Evolutionary conservation across 495 filamentous ascomycete species (phyloP), one percentile per base, ranked within the genome.

Genomic region (Aspergillus taichungensis): DNA sequence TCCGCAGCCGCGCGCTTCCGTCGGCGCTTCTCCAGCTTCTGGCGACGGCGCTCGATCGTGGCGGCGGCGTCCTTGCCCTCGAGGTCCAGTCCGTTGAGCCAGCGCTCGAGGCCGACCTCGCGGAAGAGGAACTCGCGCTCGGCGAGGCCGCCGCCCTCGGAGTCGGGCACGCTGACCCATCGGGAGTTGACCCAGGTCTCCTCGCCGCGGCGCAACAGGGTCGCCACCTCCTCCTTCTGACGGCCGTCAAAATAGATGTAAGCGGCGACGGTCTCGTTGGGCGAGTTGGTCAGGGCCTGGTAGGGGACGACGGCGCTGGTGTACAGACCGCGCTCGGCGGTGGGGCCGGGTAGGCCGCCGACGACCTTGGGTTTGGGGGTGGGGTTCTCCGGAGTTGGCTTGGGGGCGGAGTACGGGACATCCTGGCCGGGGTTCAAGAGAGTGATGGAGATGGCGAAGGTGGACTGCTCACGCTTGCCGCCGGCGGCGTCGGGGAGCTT

Each of bases 161-260:
- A 84, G 8, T 86, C 80, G 2, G 90, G 88, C 4, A 98, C 79
- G 56, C 91, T 88, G 47, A 99, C 92, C 92, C 92, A 99, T 59
- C 92, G 73, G 8, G 90, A 95, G 53, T 95, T 96, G 18, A 99
- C 94, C 92, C 92, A 99, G 0, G 92, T 99, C 64, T 99, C 92
- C 51, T 96, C 92, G 34, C 94, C 94, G 13, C 90, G 80, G 43
- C 92, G 76, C 30, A 99, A 72, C 34, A 99, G 67, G 30, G 92
- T 99, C 44, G 92, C 92, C 11, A 97, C 94, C 62, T 99, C 92
- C 55, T 99, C 92, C 65, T 99, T 97, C 28, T 79, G 75, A 39
- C 94, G 74, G 9, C 92, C 92, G 63, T 99, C 92, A 56, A 99
- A 99, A 69, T 97, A 97, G 46, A 99, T 96, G 58, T 99, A 99